These are phyloP conservation scores for Aspergillaceae sp. DNA, from an alignment of 2,329 filamentous ascomycete genomes.

Conservation along the genomic window DNA sequence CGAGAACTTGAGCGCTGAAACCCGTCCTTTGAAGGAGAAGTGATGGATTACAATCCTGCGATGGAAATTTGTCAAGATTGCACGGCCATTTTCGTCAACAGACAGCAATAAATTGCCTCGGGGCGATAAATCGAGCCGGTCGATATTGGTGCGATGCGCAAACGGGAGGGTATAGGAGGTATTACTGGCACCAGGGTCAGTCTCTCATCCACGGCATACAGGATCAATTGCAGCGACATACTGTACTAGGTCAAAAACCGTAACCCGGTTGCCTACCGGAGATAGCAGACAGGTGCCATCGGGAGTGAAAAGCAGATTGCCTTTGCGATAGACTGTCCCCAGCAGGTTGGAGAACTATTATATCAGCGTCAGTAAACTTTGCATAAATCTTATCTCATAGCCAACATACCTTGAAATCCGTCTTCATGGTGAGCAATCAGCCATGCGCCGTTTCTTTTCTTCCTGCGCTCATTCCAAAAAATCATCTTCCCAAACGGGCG, in stretches of 20 bases:
- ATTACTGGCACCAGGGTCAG: conserved; percentile 20
- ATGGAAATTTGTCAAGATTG: conserved; percentile 83
- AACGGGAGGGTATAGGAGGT: conserved; percentile 52
- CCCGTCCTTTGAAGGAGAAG: conserved; percentile 82
- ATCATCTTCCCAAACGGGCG: conserved; percentile 13
- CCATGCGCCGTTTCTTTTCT: conserved; percentile 5
- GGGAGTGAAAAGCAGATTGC: conserved; percentile 91
- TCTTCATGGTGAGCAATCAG: conserved; percentile 66
- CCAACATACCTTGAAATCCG: conserved; percentile 76
- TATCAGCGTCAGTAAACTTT: no score
- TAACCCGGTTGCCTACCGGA: conserved; percentile 90
- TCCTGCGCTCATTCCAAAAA: conserved; percentile 14
- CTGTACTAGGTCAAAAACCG: conserved; percentile 95
- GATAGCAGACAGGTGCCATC: conserved; percentile 95
- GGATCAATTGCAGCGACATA: conserved; percentile 34
- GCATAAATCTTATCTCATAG: not conserved
- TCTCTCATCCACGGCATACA: conserved; percentile 2
- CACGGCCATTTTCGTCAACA: conserved; percentile 86
- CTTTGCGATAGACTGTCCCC: conserved; percentile 96
- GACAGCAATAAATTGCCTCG: conserved; percentile 86
- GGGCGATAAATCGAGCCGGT: conserved; percentile 77
- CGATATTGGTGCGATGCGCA: conserved; percentile 87
- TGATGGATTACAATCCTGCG: conserved; percentile 83
- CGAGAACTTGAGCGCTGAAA: conserved; percentile 80
- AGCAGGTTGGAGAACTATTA: conserved; percentile 90